phyloP scores from a whole-genome alignment of 441 rosid genomes.

The Macaranga tanarius region DNA sequence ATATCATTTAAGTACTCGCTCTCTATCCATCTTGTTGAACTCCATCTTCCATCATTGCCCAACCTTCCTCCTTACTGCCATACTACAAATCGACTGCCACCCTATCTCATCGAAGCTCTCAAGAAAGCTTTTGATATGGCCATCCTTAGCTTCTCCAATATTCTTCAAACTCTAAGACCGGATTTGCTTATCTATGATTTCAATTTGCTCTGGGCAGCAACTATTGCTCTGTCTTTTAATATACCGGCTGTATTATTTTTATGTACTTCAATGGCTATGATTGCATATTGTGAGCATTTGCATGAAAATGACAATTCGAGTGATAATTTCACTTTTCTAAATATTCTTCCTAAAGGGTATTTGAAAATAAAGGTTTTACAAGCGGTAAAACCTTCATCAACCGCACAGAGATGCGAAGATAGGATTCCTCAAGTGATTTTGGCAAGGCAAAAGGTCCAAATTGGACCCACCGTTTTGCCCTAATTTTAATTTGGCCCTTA shows the following conservation, averaged over 20 bases:
- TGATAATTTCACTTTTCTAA: background rate
- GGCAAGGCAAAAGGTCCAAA: no score
- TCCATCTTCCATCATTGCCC: conserved; percentile 28
- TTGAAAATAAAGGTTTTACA: background rate
- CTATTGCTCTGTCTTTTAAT: background rate
- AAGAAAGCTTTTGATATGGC: conserved; percentile 32
- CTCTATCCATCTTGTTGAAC: conserved; percentile 30
- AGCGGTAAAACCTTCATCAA: background rate
- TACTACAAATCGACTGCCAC: conserved; percentile 39
- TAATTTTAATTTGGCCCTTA: no score
- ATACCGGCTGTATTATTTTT: conserved; percentile 4
- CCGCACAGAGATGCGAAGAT: background rate
- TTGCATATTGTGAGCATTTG: background rate
- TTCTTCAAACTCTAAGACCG: conserved; percentile 25
- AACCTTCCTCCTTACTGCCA: conserved; percentile 35
- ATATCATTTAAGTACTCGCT: background rate
- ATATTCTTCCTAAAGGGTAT: background rate
- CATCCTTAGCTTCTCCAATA: conserved; percentile 9
- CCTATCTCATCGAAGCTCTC: conserved; percentile 37
- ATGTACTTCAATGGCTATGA: background rate
- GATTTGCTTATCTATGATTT: conserved; percentile 33
- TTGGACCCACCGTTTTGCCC: no score
- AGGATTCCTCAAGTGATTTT: conserved; percentile 24
- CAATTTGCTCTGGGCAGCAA: conserved; percentile 35
- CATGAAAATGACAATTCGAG: background rate